Evolutionary conservation across 345 rosid genomes (phyloP).

Genomic region (Durio zibethinus): DNA sequence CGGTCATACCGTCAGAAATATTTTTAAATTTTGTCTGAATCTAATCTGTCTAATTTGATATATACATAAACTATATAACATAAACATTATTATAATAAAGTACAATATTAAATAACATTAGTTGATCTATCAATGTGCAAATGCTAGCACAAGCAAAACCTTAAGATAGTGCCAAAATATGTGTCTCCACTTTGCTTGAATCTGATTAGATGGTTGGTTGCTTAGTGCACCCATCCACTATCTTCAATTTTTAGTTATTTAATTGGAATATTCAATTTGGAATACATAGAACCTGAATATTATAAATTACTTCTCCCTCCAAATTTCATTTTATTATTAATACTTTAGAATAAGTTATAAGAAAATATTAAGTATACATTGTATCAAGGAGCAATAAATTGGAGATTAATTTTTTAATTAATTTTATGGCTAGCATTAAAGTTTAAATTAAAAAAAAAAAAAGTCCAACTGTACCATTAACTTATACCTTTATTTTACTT

Average conservation of each 20-base stretch:
- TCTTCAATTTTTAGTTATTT: background rate
- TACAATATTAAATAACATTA: background rate
- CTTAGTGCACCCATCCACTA: conserved; percentile 13
- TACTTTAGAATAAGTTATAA: background rate
- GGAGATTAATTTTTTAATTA: background rate
- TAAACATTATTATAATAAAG: background rate
- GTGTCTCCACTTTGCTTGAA: conserved; percentile 17
- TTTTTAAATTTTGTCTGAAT: background rate
- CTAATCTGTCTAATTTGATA: background rate
- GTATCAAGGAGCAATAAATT: background rate
- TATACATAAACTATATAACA: background rate
- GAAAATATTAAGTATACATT: background rate
- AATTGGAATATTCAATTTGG: background rate
- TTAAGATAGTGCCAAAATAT: conserved; percentile 3
- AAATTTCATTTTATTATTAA: background rate
- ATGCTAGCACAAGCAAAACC: conserved; percentile 10
- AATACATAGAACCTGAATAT: background rate
- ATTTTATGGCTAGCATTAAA: background rate
- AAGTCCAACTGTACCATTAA: background rate
- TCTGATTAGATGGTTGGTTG: conserved; percentile 1
- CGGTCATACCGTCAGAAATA: background rate
- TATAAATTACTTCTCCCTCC: background rate
- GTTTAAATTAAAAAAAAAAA: background rate
- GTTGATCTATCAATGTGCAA: conserved; percentile 5
- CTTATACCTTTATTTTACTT: background rate